Percentiles rank a stretch among this genome's conserved stretches.
Conservation (phyloP, 257 asterid species). For the Buddleja alternifolia region DNA sequence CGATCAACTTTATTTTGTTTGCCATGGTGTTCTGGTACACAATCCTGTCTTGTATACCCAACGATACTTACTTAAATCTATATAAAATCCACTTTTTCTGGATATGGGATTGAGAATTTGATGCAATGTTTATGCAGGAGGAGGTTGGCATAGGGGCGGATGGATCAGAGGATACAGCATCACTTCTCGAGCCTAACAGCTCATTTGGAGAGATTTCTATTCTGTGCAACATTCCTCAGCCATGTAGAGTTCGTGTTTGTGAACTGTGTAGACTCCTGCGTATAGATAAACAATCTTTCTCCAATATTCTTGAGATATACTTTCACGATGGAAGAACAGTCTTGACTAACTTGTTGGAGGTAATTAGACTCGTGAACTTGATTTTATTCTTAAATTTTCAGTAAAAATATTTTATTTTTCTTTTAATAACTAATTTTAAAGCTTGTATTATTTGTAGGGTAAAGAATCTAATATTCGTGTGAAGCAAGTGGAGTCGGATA, state of each 20-base stretch:
- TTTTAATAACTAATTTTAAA: too few species aligned
- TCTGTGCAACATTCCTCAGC: slow-evolving; percentile 69
- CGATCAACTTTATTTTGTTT: slow-evolving; percentile 63
- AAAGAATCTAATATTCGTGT: slow-evolving; percentile 67
- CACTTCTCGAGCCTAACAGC: slow-evolving; percentile 49
- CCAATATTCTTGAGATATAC: slow-evolving; percentile 55
- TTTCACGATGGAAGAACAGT: slow-evolving; percentile 68
- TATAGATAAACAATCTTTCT: slow-evolving; percentile 59
- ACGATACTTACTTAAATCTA: too few species aligned
- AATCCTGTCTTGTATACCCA: background rate
- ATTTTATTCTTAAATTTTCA: background rate
- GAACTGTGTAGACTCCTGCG: slow-evolving; percentile 75
- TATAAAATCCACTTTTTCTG: background rate
- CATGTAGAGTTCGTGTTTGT: slow-evolving; percentile 60
- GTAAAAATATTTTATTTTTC: too few species aligned
- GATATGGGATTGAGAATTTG: background rate
- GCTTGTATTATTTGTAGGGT: slow-evolving; percentile 42
- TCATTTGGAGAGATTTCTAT: slow-evolving; percentile 60
- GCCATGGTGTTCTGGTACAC: slow-evolving; percentile 65
- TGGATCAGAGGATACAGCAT: slow-evolving; percentile 48
- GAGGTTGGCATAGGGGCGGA: slow-evolving; percentile 54
- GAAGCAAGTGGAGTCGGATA: slow-evolving; percentile 82
- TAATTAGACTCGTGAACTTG: slow-evolving; percentile 14
- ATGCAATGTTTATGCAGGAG: slow-evolving; percentile 55
- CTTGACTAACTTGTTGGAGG: slow-evolving; percentile 58